A percentile compares a stretch with the other conserved stretches of the same genome.
phyloP scores from a whole-genome alignment of 345 rosid species.

The Turritis glabra region DNA sequence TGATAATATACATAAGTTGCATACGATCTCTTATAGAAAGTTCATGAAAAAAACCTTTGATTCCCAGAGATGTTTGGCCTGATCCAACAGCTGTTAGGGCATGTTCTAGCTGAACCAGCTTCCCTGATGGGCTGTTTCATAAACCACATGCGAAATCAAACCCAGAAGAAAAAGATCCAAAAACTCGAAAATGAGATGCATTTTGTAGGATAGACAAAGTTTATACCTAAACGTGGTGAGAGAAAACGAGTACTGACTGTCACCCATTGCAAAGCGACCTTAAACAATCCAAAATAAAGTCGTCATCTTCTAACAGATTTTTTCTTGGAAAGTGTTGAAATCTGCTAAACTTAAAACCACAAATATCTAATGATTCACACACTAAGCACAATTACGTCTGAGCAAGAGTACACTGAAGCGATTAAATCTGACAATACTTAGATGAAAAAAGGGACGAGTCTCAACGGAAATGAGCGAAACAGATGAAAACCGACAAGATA shows the following conservation, averaged over 20 bases:
- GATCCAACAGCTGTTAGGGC: slow-evolving; percentile 94
- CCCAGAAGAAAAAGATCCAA: background rate
- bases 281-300: background rate
- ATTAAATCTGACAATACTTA: background rate
- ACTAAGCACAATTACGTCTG: background rate
- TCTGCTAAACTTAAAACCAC: no score
- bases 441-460: background rate
- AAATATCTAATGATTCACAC: no score
- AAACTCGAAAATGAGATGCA: background rate
- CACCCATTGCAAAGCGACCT: slow-evolving; percentile 59
- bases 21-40: background rate
- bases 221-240: slow-evolving; percentile 89
- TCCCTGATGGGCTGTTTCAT: slow-evolving; percentile 78
- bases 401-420: background rate
- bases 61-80: slow-evolving; percentile 92
- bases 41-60: slow-evolving; percentile 56
- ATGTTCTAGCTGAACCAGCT: slow-evolving; percentile 98
- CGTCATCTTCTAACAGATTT: background rate
- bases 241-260: slow-evolving; percentile 94
- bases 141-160: slow-evolving; percentile 12
- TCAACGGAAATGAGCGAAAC: background rate
- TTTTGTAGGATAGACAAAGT: background rate
- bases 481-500: background rate
- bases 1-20: background rate
- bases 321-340: no score